Base-by-base conservation (phyloP, 2,329 filamentous ascomycete genomes). In the Fusarium sambucinum region DNA sequence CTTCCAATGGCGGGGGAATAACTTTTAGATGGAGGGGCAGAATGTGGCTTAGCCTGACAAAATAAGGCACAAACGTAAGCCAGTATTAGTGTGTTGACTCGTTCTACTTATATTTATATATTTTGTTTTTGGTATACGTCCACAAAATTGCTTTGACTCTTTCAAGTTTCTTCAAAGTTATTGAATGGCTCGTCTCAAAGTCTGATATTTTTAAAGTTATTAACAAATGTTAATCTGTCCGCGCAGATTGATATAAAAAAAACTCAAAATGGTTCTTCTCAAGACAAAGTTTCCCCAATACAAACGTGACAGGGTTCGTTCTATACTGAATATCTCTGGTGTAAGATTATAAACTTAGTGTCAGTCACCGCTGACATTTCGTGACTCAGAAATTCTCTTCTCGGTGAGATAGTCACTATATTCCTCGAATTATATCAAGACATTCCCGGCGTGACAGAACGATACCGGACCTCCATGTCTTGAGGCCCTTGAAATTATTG, bases 11-110 rank as follows among this genome's bases (percentile, higher is more conserved):
- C 46, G 59, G 58, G 63, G 59, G 48, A 66, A 66, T 69, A 52
- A 58, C 62, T 67, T 66, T 66, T 63, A 63, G 58, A 64, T 71
- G 71, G 72, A 66, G 69, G 72, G 72, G 72, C 48, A 59, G 60
- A 67, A 59, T 42, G 59, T 62, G 59, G 59, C 59, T 25, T 40
- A 62, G 59, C 17, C 33, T 30, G 47, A 51, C 35, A 51, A 38
- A 29, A 54, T 54, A 35, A 45, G 38, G 38, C 21, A 25, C 17
- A 32, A 25, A 45, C 32, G 21, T 45, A 32, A 30, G 25, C 14
- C 23, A 23, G 38, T 41, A 33, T 33, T 33, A 17, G 32, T 33
- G 32, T 33, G 21, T 10, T 17, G 8, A 25, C 7, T 25, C 25
- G 25, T 25, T n/a, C n/a, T n/a, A n/a, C n/a, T n/a, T n/a, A n/a